These are phyloP conservation scores for Ganoderma leucocontextum DNA, from an alignment of 1,284 basidiomycete genomes.

Conservation along the genomic window DNA sequence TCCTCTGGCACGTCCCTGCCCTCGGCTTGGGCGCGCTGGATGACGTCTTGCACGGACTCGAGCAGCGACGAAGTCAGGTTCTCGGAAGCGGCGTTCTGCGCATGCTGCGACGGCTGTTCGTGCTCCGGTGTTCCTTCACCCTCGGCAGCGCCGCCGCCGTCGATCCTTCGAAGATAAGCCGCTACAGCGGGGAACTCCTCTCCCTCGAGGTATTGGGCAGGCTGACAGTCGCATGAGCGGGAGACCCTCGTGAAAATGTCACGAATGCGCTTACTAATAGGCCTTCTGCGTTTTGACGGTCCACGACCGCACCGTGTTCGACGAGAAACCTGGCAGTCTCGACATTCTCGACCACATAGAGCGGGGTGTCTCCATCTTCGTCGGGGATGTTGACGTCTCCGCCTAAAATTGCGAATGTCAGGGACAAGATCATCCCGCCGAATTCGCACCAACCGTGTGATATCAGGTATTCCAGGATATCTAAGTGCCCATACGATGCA, in stretches of 20 bases:
- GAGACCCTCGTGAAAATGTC: not conserved
- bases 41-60: conserved; percentile 69
- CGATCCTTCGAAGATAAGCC: conserved; percentile 58
- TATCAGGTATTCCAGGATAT: conserved; percentile 83
- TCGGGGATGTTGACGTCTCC: conserved; percentile 90
- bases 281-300: conserved; percentile 74
- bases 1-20: conserved; percentile 65
- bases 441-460: conserved; percentile 58
- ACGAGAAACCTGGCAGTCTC: conserved; percentile 83
- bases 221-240: conserved; percentile 50
- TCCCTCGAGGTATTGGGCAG: conserved; percentile 76
- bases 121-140: conserved; percentile 23
- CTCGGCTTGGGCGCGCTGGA: conserved; percentile 68
- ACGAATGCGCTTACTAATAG: conserved; percentile 65
- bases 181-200: conserved; percentile 88
- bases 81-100: conserved; percentile 74
- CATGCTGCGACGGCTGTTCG: conserved; percentile 66
- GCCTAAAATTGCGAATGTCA: conserved; percentile 50
- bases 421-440: conserved; percentile 18
- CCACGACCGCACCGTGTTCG: conserved; percentile 78
- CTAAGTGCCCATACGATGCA: conserved; percentile 86
- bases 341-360: conserved; percentile 89
- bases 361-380: conserved; percentile 88
- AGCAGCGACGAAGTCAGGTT: conserved; percentile 75
- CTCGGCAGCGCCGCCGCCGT: conserved; percentile 24